A percentile compares a stretch with the other conserved stretches of the same genome.
These are phyloP conservation scores for Mortierella sp. DNA, from an alignment of 371 early-diverging fungal genomes.

Conservation along the genomic window DNA sequence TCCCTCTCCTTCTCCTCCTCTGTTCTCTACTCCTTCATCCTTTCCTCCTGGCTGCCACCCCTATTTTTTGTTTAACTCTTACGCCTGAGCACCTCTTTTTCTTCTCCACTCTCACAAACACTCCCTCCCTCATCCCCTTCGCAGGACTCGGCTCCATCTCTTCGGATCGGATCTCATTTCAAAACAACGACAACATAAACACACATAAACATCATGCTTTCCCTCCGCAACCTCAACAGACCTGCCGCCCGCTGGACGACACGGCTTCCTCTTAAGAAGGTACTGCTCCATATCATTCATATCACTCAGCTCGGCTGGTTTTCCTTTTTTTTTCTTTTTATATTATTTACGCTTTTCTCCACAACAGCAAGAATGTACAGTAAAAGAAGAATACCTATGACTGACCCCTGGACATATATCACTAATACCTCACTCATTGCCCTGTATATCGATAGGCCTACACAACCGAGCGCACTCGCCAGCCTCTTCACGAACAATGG, in stretches of 20 bases:
- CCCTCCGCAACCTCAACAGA: constrained; percentile 38
- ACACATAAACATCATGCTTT: constrained; percentile 27
- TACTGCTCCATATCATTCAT: neutral
- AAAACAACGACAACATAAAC: neutral
- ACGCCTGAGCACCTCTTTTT: neutral
- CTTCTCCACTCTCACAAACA: neutral
- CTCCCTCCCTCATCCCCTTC: neutral
- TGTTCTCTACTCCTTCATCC: neutral
- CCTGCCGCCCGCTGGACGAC: constrained; percentile 39
- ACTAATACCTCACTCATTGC: neutral
- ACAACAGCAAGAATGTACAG: neutral
- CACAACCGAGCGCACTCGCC: constrained; percentile 43
- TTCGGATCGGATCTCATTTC: neutral
- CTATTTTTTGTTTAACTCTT: neutral
- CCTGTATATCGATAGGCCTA: constrained; percentile 29
- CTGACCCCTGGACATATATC: neutral
- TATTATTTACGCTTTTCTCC: neutral
- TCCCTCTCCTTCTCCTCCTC: neutral
- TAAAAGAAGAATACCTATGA: neutral
- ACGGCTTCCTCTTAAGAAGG: constrained; percentile 46
- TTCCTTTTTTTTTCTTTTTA: neutral
- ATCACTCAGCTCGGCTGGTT: neutral
- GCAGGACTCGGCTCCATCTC: constrained; percentile 14
- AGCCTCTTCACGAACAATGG: constrained; percentile 77
- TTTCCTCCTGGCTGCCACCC: constrained; percentile 3